phyloP scores from a whole-genome alignment of 2,329 filamentous ascomycete species.

The Fusarium sambucinum region DNA sequence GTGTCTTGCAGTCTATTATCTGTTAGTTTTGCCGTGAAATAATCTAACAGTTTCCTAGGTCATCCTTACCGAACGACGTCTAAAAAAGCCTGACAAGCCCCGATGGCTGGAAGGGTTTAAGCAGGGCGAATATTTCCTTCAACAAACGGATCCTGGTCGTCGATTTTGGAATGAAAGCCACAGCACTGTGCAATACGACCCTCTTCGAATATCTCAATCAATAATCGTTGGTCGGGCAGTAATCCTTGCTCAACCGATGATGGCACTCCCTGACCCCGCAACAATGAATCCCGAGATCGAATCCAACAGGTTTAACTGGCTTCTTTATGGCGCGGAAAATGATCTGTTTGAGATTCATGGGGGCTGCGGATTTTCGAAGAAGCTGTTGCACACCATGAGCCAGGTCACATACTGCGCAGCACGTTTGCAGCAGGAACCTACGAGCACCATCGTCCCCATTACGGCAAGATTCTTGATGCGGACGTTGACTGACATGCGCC shows the following conservation, averaged over 20 bases:
- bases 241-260: conserved; percentile 57
- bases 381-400: conserved; percentile 54
- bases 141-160: conserved; percentile 53
- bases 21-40: not conserved
- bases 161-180: conserved; percentile 52
- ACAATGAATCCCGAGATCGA: conserved; percentile 49
- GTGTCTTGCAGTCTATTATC: not conserved
- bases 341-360: conserved; percentile 57
- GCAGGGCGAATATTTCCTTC: conserved; percentile 52
- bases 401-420: conserved; percentile 56
- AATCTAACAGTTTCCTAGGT: conserved; percentile 44
- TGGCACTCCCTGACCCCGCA: conserved; percentile 46
- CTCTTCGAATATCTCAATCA: conserved; percentile 54
- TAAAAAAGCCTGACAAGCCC: conserved; percentile 49
- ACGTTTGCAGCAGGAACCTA: conserved; percentile 51
- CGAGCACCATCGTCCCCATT: conserved; percentile 50
- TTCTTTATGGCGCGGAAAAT: conserved; percentile 53
- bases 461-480: conserved; percentile 47
- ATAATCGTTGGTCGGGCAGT: conserved; percentile 56
- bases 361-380: conserved; percentile 58
- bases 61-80: conserved; percentile 54
- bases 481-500: conserved; percentile 51
- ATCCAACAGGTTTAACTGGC: conserved; percentile 54
- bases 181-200: conserved; percentile 51
- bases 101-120: conserved; percentile 56